Evolutionary conservation across 768 basidiomycete species (phyloP), one percentile per base, ranked within the genome.

Genomic region (Chiua virens): DNA sequence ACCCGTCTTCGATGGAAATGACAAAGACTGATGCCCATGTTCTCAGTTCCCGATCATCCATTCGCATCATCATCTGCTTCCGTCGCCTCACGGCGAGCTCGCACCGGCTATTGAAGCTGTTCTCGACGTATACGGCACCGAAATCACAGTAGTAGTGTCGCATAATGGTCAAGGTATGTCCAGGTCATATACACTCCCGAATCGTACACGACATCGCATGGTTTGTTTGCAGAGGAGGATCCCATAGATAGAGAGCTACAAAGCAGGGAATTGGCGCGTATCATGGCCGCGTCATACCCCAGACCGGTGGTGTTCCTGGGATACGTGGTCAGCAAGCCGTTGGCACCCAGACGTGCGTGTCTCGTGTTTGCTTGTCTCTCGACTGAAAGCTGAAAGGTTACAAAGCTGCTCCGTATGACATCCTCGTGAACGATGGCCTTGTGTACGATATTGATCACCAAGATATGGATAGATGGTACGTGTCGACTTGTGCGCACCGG

Each of bases 71-170:
- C 89, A 94, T 62, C 76, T 95, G 1, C 77, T 95, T 36, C 92
- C 93, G 0, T 94, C 92, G 1, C 93, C 93, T 18, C 66, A 79
- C 49, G 89, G 89, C 8, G 92, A 94, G 65, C 82, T 95, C 22
- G 92, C 91, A 3, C 92, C 92, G 0, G 92, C 92, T 2, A 95
- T 95, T 28, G 88, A 92, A 67, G 92, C 92, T 4, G 78, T 89
- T 3, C 72, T 95, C 14, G 87, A 93, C 45, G 75, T 92, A 8
- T 87, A 83, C 56, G 91, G 92, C 1, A 85, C 83, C 1, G 77
- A 80, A 45, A 81, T 94, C 17, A 85, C 85, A 6, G 90, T 94
- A 0, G 75, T 95, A n/a, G 88, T 95, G 10, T 79, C 90, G 0
- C 93, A 96, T 58, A 95, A 96, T 63, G 93, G 93, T 7, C 93